These are phyloP conservation scores for Piromyces sp. DNA, from an alignment of 192 early-diverging fungal species.

Conservation along the genomic window DNA sequence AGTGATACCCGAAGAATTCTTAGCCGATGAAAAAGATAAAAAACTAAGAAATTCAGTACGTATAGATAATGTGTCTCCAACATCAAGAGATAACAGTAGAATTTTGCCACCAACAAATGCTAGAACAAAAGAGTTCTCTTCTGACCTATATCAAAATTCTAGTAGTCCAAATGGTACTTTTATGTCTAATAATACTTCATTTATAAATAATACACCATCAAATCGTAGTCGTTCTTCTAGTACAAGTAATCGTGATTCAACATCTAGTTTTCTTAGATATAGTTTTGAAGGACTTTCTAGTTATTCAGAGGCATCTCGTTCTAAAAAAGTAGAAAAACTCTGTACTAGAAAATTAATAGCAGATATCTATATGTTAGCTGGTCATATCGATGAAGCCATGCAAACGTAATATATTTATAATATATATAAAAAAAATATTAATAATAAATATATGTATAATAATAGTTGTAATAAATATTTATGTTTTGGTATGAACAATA, in stretches of 20 bases:
- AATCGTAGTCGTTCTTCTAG: background rate
- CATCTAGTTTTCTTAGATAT: background rate
- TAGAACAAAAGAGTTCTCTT: background rate
- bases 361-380: background rate
- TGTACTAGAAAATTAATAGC: background rate
- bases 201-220: background rate
- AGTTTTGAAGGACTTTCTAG: background rate
- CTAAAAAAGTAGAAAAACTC: background rate
- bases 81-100: too few species aligned
- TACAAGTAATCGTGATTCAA: background rate
- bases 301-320: background rate
- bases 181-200: background rate
- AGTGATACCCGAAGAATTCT: too few species aligned
- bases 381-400: background rate
- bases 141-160: background rate
- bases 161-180: background rate
- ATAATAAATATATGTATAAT: too few species aligned
- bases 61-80: too few species aligned
- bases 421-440: too few species aligned
- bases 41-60: too few species aligned
- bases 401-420: background rate
- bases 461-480: too few species aligned
- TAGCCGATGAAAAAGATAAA: too few species aligned
- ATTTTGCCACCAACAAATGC: too few species aligned
- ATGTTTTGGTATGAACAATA: too few species aligned